Base-by-base conservation (phyloP, 176 grass and related monocot species). In the sorghum (Sorghum bicolor) region DNA sequence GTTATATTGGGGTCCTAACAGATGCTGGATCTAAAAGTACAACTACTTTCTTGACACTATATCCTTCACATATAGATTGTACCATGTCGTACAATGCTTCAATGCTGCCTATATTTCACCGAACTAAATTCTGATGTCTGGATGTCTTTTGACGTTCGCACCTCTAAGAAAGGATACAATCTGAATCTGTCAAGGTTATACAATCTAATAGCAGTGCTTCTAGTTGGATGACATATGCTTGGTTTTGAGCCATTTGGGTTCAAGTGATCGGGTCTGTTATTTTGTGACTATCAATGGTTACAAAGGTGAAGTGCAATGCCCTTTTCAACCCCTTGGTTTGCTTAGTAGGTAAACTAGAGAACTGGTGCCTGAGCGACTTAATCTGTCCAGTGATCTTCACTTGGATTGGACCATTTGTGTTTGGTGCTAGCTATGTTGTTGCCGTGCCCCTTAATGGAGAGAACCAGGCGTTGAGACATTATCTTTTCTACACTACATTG, bases 81-180 rank as follows among this genome's bases (percentile, higher is more conserved):
- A 63, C 70, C 76, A 40, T 84, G 58, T 68, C 37, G 45, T 84
- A 80, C 76, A 43, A 85, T 80, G 76, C 62, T 74, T 75, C 75
- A 74, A 24, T 73, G 1, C 26, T 55, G 29, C 24, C 38, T 63
- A 31, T 53, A 83, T 84, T 84, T 84, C 36, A 75, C n/a, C n/a
- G n/a, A n/a, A n/a, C n/a, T n/a, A n/a, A n/a, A 37, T 2, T 38
- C 6, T 10, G 22, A 44, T 75, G 70, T 64, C 19, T 19, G 29
- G 39, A 37, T 52, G 8, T 47, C 13, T 26, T 20, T 26, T 9
- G 13, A 33, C 0, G 8, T 45, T 43, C 1, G 1, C 5, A 20
- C 36, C 74, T 29, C 7, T 32, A 58, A 61, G 25, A 36, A 71
- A 61, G 26, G 28, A 6, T 26, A 17, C 31, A 20, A 25, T 75